Base-by-base conservation (phyloP, 2,329 filamentous ascomycete species). In the Aspergillus tubingensis region DNA sequence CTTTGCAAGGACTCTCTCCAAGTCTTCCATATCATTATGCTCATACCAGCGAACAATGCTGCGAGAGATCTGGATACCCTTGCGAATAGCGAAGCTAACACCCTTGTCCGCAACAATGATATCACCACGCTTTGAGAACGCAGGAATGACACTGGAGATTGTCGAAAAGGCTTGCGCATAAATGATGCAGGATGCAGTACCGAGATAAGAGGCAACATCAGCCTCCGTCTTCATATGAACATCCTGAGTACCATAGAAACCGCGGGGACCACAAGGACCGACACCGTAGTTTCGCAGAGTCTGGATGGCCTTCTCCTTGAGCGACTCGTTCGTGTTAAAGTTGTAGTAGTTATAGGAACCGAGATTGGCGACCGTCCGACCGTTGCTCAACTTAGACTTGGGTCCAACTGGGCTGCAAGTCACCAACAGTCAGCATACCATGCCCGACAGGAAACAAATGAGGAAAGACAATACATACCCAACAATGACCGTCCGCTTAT, bases 311-410 rank as follows among this genome's bases (percentile, higher is more conserved):
- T 96, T 96, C 69, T 97, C 92, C 73, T 96, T 96, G 70, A 99
- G 88, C 38, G 88, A 86, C 63, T 98, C 94, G 74, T 96, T 97
- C 56, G 87, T 87, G 65, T 96, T 91, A 77, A 99, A 92, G 80
- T 99, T 98, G 83, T 96, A 98, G 78, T 95, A 96, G 77, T 99
- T 99, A 80, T 92, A 95, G 1, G 91, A 96, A 39, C 92, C 94
- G 65, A 99, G 88, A 74, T 99, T 99, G 59, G 86, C 92, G 23
- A 97, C 95, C 17, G 91, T 96, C 67, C 91, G 90, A 70, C 95
- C 95, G 76, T 89, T 96, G 51, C 88, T 83, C 58, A 99, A 86
- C 76, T 95, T 97, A 53, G 90, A 88, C 76, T 95, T 96, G 50
- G 95, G 93, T 8, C 92, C 93, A 1, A 92, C 93, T 5, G 94